Percentiles rank a stretch among this genome's conserved stretches.
Evolutionary conservation across 2,329 filamentous ascomycete species (phyloP).

Genomic region (Colletotrichum eremochloae): DNA sequence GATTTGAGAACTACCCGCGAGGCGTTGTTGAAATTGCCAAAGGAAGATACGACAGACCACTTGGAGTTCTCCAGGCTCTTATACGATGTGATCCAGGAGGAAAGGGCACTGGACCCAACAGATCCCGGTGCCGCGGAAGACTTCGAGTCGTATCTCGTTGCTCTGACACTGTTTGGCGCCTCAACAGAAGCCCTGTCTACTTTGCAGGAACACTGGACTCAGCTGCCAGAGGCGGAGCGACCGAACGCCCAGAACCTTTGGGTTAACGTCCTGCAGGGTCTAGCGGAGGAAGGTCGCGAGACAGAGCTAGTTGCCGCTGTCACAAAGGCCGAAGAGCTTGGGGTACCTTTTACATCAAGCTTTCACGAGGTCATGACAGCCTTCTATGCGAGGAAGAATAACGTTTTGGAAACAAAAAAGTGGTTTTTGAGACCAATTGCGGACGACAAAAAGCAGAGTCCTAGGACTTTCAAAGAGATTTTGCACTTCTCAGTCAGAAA

Average conservation of each 20-base stretch:
- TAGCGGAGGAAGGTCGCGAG: conserved; percentile 71
- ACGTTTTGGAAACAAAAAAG: conserved; percentile 71
- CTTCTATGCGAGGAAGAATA: conserved; percentile 72
- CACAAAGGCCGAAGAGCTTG: conserved; percentile 63
- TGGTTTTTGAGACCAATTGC: conserved; percentile 74
- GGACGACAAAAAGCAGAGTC: conserved; percentile 55
- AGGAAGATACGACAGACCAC: conserved; percentile 60
- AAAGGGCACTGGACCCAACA: conserved; percentile 37
- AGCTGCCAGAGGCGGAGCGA: conserved; percentile 21
- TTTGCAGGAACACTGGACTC: conserved; percentile 49
- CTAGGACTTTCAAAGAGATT: conserved; percentile 65
- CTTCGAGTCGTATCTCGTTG: conserved; percentile 60
- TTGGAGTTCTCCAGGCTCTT: conserved; percentile 61
- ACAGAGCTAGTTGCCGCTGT: conserved; percentile 69
- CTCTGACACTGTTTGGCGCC: conserved; percentile 67
- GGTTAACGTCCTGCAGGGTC: conserved; percentile 69
- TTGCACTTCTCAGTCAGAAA: conserved; percentile 73
- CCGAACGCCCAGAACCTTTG: conserved; percentile 55
- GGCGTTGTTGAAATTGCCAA: conserved; percentile 58
- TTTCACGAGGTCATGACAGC: conserved; percentile 69
- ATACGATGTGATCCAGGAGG: conserved; percentile 50
- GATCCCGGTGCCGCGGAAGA: conserved; percentile 46
- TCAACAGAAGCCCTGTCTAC: conserved; percentile 63
- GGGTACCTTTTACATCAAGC: conserved; percentile 58
- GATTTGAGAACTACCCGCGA: conserved; percentile 62